These are phyloP conservation scores for Chaetomidium leptoderma DNA, from an alignment of 495 filamentous ascomycete genomes.

Conservation along the genomic window DNA sequence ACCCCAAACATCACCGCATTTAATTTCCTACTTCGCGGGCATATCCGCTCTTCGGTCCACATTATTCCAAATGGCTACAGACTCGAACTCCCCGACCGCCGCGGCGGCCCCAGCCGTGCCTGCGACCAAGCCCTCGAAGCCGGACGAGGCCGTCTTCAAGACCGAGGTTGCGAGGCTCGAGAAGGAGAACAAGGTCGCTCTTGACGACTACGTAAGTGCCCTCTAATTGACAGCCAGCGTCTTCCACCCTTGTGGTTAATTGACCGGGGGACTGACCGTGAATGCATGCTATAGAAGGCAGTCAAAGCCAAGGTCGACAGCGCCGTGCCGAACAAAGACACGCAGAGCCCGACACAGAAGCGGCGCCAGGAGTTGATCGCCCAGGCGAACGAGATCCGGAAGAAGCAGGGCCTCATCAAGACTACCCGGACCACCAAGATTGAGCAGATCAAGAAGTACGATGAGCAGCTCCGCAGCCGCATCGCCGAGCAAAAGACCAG, in stretches of 20 bases:
- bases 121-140: constrained; percentile 61
- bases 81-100: constrained; percentile 38
- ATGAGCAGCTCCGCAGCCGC: constrained; percentile 73
- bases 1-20: background rate
- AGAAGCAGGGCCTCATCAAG: constrained; percentile 82
- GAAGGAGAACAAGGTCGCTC: constrained; percentile 70
- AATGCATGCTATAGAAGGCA: constrained; percentile 55
- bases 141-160: constrained; percentile 68
- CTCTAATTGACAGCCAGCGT: background rate
- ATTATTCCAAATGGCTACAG: constrained; percentile 36
- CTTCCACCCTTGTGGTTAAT: background rate
- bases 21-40: background rate
- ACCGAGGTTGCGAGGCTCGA: constrained; percentile 68
- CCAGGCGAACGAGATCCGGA: constrained; percentile 66
- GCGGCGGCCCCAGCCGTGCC: constrained; percentile 47
- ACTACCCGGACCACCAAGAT: constrained; percentile 64
- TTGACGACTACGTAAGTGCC: constrained; percentile 70
- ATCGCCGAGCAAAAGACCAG: constrained; percentile 82
- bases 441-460: constrained; percentile 81
- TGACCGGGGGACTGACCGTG: constrained; percentile 5
- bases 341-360: constrained; percentile 69
- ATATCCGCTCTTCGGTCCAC: background rate
- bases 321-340: constrained; percentile 60
- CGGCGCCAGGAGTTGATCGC: constrained; percentile 75
- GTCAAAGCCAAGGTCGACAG: constrained; percentile 80